Base-by-base conservation (phyloP, 495 filamentous ascomycete species). In the Schizothecium vesticola region DNA sequence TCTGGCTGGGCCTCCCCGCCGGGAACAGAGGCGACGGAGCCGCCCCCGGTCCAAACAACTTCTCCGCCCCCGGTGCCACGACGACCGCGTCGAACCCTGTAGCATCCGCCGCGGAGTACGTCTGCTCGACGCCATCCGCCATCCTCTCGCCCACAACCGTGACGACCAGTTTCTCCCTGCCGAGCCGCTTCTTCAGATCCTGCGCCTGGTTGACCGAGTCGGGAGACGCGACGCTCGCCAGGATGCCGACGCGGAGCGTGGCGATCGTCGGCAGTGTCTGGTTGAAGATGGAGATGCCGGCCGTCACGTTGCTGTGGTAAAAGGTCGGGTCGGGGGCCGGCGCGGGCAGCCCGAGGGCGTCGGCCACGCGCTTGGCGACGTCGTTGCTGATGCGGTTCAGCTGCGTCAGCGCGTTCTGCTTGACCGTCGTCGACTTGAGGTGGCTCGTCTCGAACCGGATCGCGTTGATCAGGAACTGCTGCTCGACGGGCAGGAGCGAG, bases 381-480 rank as follows among this genome's bases (percentile, higher is more conserved):
- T 91, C 88, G 71, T 94, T 85, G 76, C 83, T 85, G 63, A 93
- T 83, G 21, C 81, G 82, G 81, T 93, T 94, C 16, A 94, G 83
- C 68, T 93, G 91, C 23, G 82, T 78, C 24, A 92, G 81, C 2
- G 90, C 86, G 69, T 91, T 91, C 64, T 80, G 70, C 77, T 83
- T 85, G 19, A 93, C 89, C 25, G 80, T 70, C 1, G 71, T 59
- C 61, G 85, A 89, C 65, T 82, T 76, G 56, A 92, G 69, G 55
- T 90, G 85, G 9, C 86, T 83, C 8, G 83, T 79, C 76, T 94
- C 91, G 77, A 93, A 94, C 28, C 91, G 89, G 67, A 92, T 87
- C 1, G 89, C 91, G 78, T 94, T 90, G 77, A 94, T 83, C 66
- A 92, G 74, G 76, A 92, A 89, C 74, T 94, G 91, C 74, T 92